phyloP scores from a whole-genome alignment of 2,329 filamentous ascomycete genomes.

The Torrubiella hemipterigena region DNA sequence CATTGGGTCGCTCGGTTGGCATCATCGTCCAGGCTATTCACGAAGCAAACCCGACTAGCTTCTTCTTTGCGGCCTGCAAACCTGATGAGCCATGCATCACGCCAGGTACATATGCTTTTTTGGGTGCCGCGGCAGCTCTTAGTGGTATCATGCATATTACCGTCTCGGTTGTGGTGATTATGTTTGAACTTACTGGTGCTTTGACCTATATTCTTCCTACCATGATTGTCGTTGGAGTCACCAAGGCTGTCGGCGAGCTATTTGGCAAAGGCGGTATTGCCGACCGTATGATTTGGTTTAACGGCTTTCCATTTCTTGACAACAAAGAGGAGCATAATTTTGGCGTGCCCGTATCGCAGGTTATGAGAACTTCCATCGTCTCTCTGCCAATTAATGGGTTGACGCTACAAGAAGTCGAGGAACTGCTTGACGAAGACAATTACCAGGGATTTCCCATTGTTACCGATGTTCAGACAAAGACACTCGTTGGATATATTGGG shows the following conservation, averaged over 20 bases:
- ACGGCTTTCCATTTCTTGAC: conserved; percentile 91
- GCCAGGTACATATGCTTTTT: conserved; percentile 90
- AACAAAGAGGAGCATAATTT: conserved; percentile 97
- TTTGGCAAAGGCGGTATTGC: conserved; percentile 96
- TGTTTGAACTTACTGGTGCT: conserved; percentile 98
- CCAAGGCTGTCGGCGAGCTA: conserved; percentile 81
- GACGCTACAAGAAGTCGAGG: conserved; percentile 64
- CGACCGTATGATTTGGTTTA: conserved; percentile 98
- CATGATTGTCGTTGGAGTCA: conserved; percentile 97
- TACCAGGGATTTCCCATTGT: conserved; percentile 93
- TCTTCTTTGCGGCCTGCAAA: conserved; percentile 79
- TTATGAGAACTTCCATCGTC: conserved; percentile 71
- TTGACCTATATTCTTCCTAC: conserved; percentile 94
- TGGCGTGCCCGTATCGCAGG: conserved; percentile 81
- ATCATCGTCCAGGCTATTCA: conserved; percentile 86
- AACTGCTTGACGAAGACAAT: conserved; percentile 61
- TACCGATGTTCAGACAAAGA: conserved; percentile 57
- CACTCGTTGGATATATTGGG: conserved; percentile 82
- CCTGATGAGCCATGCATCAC: conserved; percentile 94
- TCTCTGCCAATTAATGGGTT: conserved; percentile 65
- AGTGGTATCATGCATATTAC: conserved; percentile 98
- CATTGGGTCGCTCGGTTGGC: conserved; percentile 86
- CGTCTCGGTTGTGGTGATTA: conserved; percentile 93
- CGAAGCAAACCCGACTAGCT: conserved; percentile 67
- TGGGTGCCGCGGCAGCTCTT: conserved; percentile 82